Evolutionary conservation across 805 yeast genomes (phyloP).

Genomic region (Diddensiella santjacobensis): DNA sequence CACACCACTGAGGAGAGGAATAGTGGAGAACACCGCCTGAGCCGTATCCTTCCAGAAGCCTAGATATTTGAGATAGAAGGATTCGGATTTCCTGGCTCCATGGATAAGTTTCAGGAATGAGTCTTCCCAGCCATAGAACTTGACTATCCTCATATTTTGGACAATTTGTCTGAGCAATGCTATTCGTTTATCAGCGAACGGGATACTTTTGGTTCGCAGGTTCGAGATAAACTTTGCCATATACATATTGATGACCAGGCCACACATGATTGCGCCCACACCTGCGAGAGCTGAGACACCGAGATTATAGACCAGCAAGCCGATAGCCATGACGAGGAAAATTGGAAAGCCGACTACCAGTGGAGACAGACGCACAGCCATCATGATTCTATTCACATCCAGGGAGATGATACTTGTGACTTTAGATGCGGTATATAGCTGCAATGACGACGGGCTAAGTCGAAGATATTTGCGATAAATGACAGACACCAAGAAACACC

Average conservation of each 20-base stretch:
- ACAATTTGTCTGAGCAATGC: slow-evolving; percentile 77
- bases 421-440: slow-evolving; percentile 55
- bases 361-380: slow-evolving; percentile 62
- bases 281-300: slow-evolving; percentile 68
- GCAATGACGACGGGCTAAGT: slow-evolving; percentile 49
- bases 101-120: slow-evolving; percentile 58
- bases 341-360: slow-evolving; percentile 57
- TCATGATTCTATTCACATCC: slow-evolving; percentile 67
- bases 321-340: slow-evolving; percentile 53
- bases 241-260: slow-evolving; percentile 31
- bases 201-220: slow-evolving; percentile 53
- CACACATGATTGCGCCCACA: slow-evolving; percentile 39
- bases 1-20: slow-evolving; percentile 70
- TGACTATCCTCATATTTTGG: slow-evolving; percentile 72
- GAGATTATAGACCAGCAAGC: slow-evolving; percentile 53
- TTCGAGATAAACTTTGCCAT: slow-evolving; percentile 37
- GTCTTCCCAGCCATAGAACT: slow-evolving; percentile 81
- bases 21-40: slow-evolving; percentile 59
- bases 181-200: slow-evolving; percentile 60
- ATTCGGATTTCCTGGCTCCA: slow-evolving; percentile 54
- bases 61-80: slow-evolving; percentile 53
- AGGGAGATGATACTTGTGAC: slow-evolving; percentile 69
- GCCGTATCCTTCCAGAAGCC: slow-evolving; percentile 61
- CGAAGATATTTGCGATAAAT: slow-evolving; percentile 62
- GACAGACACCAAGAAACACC: slow-evolving; percentile 63